Evolutionary conservation across 2,329 filamentous ascomycete genomes (phyloP).

Genomic region (Hymenoscyphus salicellus): DNA sequence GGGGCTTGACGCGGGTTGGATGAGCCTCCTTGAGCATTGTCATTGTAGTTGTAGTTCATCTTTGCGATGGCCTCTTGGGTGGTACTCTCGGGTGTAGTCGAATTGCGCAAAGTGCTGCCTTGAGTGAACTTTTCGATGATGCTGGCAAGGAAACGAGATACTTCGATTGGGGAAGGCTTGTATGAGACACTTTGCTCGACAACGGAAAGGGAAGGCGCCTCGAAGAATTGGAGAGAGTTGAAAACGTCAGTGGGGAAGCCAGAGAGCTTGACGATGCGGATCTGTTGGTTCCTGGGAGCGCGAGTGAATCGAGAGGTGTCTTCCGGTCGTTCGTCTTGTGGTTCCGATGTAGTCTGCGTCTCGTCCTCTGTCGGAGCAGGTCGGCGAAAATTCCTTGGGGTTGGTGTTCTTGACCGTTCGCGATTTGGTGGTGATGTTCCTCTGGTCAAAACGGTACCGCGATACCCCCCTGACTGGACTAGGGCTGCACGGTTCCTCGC

Average conservation of each 20-base stretch:
- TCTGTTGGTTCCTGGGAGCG: not conserved
- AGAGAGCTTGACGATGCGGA: not conserved
- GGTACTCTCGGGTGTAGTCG: not conserved
- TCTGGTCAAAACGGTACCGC: not conserved
- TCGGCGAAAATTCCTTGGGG: not conserved
- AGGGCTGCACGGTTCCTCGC: not conserved
- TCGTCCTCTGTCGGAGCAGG: not conserved
- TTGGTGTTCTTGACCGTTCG: not conserved
- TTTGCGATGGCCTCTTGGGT: not conserved
- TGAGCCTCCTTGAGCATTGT: constrained; percentile 24
- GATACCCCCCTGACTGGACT: not conserved
- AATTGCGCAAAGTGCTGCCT: not conserved
- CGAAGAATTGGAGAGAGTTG: not conserved
- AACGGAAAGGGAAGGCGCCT: no score
- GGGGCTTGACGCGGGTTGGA: constrained; percentile 32
- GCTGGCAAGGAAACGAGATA: no score
- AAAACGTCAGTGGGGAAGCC: constrained; percentile 1
- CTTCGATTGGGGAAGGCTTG: no score
- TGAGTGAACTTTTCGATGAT: no score
- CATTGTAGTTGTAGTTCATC: constrained; percentile 12
- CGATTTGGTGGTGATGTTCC: not conserved
- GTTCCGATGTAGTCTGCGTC: not conserved
- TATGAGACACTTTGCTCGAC: no score
- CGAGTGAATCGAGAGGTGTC: not conserved
- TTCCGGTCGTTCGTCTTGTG: no score